Base-by-base conservation (phyloP, 129 eudicot species). In the Artemisia argyi region DNA sequence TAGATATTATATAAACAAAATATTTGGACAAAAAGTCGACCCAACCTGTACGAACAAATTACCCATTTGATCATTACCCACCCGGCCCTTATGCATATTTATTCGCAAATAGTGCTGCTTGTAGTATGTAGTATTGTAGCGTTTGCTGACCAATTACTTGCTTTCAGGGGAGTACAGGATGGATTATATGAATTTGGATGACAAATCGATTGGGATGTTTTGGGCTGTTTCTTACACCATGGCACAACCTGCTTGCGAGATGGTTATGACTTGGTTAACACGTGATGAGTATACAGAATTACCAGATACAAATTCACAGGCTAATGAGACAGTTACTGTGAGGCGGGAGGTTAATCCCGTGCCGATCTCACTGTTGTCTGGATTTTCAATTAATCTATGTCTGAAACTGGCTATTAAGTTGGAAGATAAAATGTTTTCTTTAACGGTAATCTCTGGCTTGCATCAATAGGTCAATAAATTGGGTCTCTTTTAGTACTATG, bases 141-240 rank as follows among this genome's bases (percentile, higher is more conserved):
- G 1, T 39, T 39, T 39, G 46, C 46, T 39, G 46, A 39, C 11
- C 46, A 39, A 8, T 39, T 39, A 39, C 11, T 39, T 7, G 8
- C 46, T 74, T 71, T 46, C 73, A 93, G 98, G 93, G 83, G 98
- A 90, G 20, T 83, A 88, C 46, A 90, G 82, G 82, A 74, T 90
- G 87, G 93, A 94, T 71, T 94, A 90, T 65, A 90, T 94, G 97
- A 90, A 87, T 83, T 55, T 94, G 86, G 98, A 94, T 73, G 97
- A 94, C 32, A 94, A 96, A 70, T 87, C 97, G 47, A 69, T 86
- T 75, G 98, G 97, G 66, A 94, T 94, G 98, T 90, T 94, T 81
- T 94, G 98, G 98, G 98, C 88, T 71, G 96, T 94, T 57, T 90
- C 98, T 49, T 90, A 87, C 76, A 94, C 98, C 24, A 94, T 94